Evolutionary conservation across 768 basidiomycete genomes (phyloP).

Genomic region (Lactarius tabidus): DNA sequence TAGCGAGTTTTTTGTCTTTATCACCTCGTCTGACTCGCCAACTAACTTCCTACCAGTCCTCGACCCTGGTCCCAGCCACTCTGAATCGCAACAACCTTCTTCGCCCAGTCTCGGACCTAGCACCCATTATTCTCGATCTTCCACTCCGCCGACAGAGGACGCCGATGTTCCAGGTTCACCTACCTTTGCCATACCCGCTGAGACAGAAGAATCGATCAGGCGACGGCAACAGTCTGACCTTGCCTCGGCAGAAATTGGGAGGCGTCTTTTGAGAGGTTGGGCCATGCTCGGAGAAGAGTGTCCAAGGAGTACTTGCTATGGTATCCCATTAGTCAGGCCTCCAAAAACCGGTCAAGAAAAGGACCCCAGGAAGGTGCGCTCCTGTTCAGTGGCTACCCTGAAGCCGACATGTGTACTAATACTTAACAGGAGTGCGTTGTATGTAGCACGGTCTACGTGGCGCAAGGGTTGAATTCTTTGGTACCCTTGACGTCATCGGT

Average conservation of each 20-base stretch:
- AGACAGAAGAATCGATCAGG: conserved; percentile 59
- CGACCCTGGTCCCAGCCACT: conserved; percentile 1
- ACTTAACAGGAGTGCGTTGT: conserved; percentile 26
- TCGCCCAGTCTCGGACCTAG: conserved; percentile 44
- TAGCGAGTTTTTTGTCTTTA: conserved; percentile 30
- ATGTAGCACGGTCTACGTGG: conserved; percentile 23
- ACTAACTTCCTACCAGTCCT: conserved; percentile 10
- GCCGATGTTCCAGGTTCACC: conserved; percentile 60
- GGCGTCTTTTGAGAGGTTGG: conserved; percentile 75
- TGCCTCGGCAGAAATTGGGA: conserved; percentile 78
- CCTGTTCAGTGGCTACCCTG: conserved; percentile 4
- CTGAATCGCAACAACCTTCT: conserved; percentile 18
- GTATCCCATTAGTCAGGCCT: conserved; percentile 78
- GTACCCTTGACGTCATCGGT: conserved; percentile 5
- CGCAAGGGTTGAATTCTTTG: conserved; percentile 11
- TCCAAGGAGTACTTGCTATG: conserved; percentile 62
- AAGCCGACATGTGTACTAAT: neutral
- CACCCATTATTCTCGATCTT: conserved; percentile 55
- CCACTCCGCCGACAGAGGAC: conserved; percentile 76
- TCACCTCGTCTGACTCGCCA: neutral
- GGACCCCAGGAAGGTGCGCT: conserved; percentile 61
- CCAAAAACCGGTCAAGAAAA: conserved; percentile 58
- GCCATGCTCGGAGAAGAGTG: conserved; percentile 90
- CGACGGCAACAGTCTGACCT: conserved; percentile 77
- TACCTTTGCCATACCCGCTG: conserved; percentile 57